Evolutionary conservation across 768 basidiomycete species (phyloP).

Genomic region (Trichaptum fuscoviolaceum): DNA sequence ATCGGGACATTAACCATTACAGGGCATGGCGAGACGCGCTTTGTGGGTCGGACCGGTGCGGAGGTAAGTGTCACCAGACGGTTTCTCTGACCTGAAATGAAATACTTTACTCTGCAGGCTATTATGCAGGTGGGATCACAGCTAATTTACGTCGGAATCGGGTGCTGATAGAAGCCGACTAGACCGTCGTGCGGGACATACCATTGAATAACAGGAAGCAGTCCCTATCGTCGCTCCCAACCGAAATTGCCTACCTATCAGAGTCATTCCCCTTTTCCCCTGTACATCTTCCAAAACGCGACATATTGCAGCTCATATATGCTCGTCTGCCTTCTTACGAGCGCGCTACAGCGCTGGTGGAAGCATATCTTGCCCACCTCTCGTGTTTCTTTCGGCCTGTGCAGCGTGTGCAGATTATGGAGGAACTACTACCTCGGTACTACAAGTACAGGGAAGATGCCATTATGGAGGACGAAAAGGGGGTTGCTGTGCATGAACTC

Average conservation of each 20-base stretch:
- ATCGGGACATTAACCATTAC: constrained; percentile 53
- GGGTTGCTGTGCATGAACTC: constrained; percentile 35
- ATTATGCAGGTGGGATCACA: neutral
- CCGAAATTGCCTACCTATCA: constrained; percentile 42
- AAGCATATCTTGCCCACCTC: constrained; percentile 60
- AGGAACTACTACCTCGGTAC: constrained; percentile 49
- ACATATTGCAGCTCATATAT: constrained; percentile 46
- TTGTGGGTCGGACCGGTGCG: constrained; percentile 60
- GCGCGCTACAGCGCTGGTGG: constrained; percentile 58
- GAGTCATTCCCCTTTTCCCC: constrained; percentile 63
- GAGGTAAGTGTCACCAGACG: constrained; percentile 36
- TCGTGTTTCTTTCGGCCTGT: constrained; percentile 62
- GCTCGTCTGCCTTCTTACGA: constrained; percentile 50
- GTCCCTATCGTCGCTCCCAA: neutral
- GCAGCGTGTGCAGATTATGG: constrained; percentile 61
- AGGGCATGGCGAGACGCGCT: neutral
- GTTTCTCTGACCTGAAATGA: neutral
- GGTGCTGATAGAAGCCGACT: neutral
- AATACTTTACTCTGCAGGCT: neutral
- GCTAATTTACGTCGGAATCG: neutral
- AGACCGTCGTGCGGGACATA: neutral
- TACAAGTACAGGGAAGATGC: constrained; percentile 34
- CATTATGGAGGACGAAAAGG: constrained; percentile 36
- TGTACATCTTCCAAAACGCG: constrained; percentile 37
- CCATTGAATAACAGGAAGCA: neutral